A percentile compares a stretch with the other conserved stretches of the same genome.
These are phyloP conservation scores for Geotrichum ghanense DNA, from an alignment of 805 yeast genomes.

Conservation along the genomic window DNA sequence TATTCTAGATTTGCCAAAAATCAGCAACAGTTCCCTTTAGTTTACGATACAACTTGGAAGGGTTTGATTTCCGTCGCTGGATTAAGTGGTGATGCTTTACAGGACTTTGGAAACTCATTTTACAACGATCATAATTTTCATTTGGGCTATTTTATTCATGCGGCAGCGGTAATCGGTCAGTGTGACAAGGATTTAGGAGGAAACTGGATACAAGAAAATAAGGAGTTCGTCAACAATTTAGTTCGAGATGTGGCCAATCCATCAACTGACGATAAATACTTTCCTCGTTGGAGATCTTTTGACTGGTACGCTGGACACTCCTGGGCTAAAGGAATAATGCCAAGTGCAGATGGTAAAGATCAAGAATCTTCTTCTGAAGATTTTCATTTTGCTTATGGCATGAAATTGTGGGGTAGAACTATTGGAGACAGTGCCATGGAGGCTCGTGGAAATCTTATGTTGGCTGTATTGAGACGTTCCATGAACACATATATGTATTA, in stretches of 20 bases:
- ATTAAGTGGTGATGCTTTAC: constrained; percentile 31
- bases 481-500: constrained; percentile 47
- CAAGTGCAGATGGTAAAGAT: constrained; percentile 56
- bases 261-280: constrained; percentile 35
- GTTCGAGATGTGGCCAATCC: constrained; percentile 63
- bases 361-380: constrained; percentile 67
- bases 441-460: constrained; percentile 44
- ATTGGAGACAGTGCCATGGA: constrained; percentile 42
- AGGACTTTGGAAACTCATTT: constrained; percentile 68
- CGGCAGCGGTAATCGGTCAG: constrained; percentile 69
- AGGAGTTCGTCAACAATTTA: constrained; percentile 48
- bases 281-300: constrained; percentile 55
- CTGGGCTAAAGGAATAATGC: constrained; percentile 61
- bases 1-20: constrained; percentile 54
- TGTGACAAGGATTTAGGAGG: constrained; percentile 41
- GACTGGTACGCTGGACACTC: constrained; percentile 69
- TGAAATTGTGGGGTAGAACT: constrained; percentile 58
- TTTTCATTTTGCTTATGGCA: constrained; percentile 54
- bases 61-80: constrained; percentile 68
- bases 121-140: constrained; percentile 87
- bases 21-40: constrained; percentile 52
- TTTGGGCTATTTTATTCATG: constrained; percentile 72
- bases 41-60: constrained; percentile 64
- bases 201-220: constrained; percentile 35
- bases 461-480: constrained; percentile 43